Evolutionary conservation across 352 stramenopile species (phyloP), one percentile per base, ranked within the genome.

Genomic region (Saprolegnia diclina): DNA sequence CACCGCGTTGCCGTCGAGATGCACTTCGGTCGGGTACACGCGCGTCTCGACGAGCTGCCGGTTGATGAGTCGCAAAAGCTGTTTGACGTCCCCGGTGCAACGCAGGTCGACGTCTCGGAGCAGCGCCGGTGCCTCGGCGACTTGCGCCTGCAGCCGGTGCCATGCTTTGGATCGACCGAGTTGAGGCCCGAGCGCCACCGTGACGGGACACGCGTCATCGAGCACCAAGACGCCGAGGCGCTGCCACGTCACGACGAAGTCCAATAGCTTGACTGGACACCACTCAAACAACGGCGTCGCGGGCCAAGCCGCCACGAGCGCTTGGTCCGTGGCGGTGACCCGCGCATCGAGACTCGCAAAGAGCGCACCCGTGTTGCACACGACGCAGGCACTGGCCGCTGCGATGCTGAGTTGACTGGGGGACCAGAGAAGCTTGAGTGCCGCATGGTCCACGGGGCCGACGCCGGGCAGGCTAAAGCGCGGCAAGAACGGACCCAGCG

Each of bases 321-420:
- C 42, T n/a, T 48, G 13, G 7, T 48, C 42, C 13, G 13, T 48
- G 42, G 13, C 18, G 3, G 42, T 4, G 11, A 48, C 42, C 13
- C 42, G 42, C 14, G 50, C 21, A 26, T 66, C 37, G 6, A 66
- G n/a, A 40, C 57, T 66, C 5, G 57, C 57, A 40, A 66, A 66
- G 5, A 37, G 22, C 11, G 57, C n/a, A 4, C 57, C 57, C 22
- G 22, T 42, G 0, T 16, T 54, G 5, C 52, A 7, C 5, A 66
- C 40, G 40, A 32, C 21, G 3, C 19, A 24, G 44, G 14, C 29
- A 16, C 26, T 21, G 38, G 19, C 40, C 7, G 6, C 7, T 45
- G 16, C 10, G 37, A 37, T 13, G 48, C 16, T 13, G 29, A 35
- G 11, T 16, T 66, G 1, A 21, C 57, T 66, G 2, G 57, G 57